Evolutionary conservation across 2,329 filamentous ascomycete species (phyloP).

Genomic region (Apiospora sp.): DNA sequence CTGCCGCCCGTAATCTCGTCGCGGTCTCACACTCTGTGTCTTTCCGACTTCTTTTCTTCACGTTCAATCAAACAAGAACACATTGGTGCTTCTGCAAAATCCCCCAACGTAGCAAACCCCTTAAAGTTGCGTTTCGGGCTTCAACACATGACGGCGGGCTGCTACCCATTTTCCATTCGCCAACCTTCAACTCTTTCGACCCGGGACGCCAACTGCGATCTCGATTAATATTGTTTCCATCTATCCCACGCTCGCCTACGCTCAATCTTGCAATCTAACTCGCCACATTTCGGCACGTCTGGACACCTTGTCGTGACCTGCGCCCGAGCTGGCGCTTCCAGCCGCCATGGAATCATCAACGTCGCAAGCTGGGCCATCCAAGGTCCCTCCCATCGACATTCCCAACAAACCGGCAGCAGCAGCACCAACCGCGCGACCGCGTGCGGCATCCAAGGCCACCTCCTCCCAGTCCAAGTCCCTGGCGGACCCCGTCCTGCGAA

Average conservation of each 20-base stretch:
- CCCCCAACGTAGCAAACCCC: background rate
- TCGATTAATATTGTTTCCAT: background rate
- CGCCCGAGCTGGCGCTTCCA: conserved; percentile 6
- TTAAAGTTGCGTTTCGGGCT: background rate
- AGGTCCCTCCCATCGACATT: conserved; percentile 3
- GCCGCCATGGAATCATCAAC: conserved; percentile 14
- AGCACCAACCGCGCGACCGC: background rate
- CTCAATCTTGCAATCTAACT: background rate
- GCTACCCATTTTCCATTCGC: background rate
- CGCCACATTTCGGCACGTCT: background rate
- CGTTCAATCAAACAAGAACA: background rate
- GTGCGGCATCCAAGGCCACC: background rate
- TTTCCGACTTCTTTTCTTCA: background rate
- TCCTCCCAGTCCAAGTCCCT: conserved; percentile 33
- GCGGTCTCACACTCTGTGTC: background rate
- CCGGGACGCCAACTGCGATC: background rate
- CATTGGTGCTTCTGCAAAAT: background rate
- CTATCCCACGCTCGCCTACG: background rate
- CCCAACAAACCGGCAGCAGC: background rate
- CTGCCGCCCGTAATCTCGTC: background rate
- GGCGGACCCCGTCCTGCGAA: conserved; percentile 78
- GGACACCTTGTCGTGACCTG: background rate
- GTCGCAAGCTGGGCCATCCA: conserved; percentile 19
- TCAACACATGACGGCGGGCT: conserved; percentile 7
- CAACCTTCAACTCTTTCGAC: background rate